These are phyloP conservation scores for Abelmoschus esculentus DNA, from an alignment of 345 rosid species.

Conservation along the genomic window DNA sequence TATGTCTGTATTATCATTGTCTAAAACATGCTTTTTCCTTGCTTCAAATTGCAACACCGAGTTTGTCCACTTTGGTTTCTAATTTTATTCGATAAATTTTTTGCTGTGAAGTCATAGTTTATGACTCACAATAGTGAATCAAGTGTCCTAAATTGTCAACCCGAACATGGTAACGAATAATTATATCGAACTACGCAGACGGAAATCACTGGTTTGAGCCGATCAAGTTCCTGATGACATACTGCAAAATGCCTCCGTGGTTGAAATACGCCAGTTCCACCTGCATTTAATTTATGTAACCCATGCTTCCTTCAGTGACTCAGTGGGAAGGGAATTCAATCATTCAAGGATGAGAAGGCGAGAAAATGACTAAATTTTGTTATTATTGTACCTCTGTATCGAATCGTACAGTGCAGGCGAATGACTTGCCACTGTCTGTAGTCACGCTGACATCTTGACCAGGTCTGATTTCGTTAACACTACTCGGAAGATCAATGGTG, in stretches of 20 bases:
- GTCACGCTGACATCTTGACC: conserved; percentile 74
- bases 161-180: not conserved
- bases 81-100: conserved; percentile 3
- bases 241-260: conserved; percentile 56
- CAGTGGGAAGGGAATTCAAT: not conserved
- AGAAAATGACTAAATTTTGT: not conserved
- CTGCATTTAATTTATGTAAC: conserved; percentile 11
- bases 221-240: conserved; percentile 55
- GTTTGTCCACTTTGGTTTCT: not conserved
- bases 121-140: not conserved
- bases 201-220: conserved; percentile 21
- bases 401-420: conserved; percentile 57
- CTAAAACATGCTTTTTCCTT: not conserved
- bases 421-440: conserved; percentile 64
- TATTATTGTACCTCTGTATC: conserved; percentile 66
- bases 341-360: not conserved
- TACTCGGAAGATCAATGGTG: conserved; percentile 58
- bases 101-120: not conserved
- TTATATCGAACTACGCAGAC: not conserved
- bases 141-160: not conserved
- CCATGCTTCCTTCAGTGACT: not conserved
- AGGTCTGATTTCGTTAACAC: conserved; percentile 58
- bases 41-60: not conserved
- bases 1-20: not conserved
- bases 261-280: conserved; percentile 55